Percentiles rank a stretch among this genome's conserved stretches.
These are phyloP conservation scores for Sporothrix humicola DNA, from an alignment of 2,329 filamentous ascomycete genomes.

Conservation along the genomic window DNA sequence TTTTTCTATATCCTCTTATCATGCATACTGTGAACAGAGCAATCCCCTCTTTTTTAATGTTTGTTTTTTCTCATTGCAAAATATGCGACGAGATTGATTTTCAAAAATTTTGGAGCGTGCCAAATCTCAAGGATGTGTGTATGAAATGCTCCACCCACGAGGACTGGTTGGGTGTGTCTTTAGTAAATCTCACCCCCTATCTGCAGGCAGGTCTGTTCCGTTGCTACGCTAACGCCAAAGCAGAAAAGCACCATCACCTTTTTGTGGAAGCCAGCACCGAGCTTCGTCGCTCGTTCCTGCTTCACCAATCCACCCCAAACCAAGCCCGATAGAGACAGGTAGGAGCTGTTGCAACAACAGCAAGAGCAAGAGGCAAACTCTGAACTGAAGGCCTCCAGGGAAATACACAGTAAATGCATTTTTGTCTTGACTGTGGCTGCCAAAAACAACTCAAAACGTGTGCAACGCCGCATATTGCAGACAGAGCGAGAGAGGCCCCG, in stretches of 20 bases:
- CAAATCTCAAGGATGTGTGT: not conserved
- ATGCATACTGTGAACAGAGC: not conserved
- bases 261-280: constrained; percentile 5
- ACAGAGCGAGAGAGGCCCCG: not conserved
- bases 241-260: constrained; percentile 19
- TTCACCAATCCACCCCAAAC: constrained; percentile 13
- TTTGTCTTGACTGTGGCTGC: not conserved
- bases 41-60: not conserved
- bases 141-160: constrained; percentile 3
- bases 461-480: not conserved
- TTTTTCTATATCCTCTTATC: no score
- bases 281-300: constrained; percentile 4
- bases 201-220: constrained; percentile 23
- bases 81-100: constrained; percentile 19
- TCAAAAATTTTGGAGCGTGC: not conserved
- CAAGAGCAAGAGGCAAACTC: not conserved
- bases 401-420: not conserved
- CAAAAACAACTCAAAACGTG: constrained; percentile 4
- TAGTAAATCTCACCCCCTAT: not conserved
- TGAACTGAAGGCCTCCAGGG: not conserved
- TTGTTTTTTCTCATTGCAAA: not conserved
- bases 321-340: not conserved
- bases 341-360: constrained; percentile 6
- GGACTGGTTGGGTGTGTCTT: constrained; percentile 6
- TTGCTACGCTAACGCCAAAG: constrained; percentile 28